A percentile compares a stretch with the other conserved stretches of the same genome.
Conservation (phyloP, 2,329 filamentous ascomycete species). For the Ophiocordyceps robertsii region DNA sequence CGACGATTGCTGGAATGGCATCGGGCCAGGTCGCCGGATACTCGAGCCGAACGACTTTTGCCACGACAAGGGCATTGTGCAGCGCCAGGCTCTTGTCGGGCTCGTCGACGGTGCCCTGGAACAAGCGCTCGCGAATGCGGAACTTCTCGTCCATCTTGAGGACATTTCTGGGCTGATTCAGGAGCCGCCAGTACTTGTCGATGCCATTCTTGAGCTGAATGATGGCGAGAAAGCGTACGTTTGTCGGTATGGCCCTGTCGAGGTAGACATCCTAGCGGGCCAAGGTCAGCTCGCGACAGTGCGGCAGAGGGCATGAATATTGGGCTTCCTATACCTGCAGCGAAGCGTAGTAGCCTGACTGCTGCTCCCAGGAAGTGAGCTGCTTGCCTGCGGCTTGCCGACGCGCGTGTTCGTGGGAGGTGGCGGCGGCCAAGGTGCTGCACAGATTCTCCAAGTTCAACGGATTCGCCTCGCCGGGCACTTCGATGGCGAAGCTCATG, state of each 20-base stretch:
- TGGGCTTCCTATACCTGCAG: conserved; percentile 41
- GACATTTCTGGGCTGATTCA: conserved; percentile 45
- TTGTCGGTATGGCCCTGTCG: conserved; percentile 59
- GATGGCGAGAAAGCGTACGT: conserved; percentile 77
- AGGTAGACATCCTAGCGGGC: conserved; percentile 58
- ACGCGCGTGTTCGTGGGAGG: conserved; percentile 46
- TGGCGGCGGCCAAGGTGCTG: conserved; percentile 48
- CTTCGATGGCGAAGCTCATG: conserved; percentile 65
- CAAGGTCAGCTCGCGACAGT: neutral
- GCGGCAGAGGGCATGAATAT: neutral
- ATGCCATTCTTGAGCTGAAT: conserved; percentile 96
- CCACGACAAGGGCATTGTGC: conserved; percentile 77
- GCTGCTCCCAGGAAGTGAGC: conserved; percentile 56
- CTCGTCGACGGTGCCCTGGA: conserved; percentile 68
- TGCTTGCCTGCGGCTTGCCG: conserved; percentile 58
- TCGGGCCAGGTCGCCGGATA: conserved; percentile 77
- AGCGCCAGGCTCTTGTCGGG: conserved; percentile 61
- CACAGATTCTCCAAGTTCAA: conserved; percentile 50
- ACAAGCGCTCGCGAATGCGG: conserved; percentile 58
- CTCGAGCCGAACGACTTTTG: conserved; percentile 81
- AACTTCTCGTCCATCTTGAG: conserved; percentile 64
- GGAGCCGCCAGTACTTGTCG: conserved; percentile 78
- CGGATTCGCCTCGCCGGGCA: conserved; percentile 68
- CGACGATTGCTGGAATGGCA: conserved; percentile 45
- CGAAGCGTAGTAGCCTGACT: conserved; percentile 51